Percentiles rank a stretch among this genome's conserved stretches.
phyloP scores from a whole-genome alignment of 2,329 filamentous ascomycete species.

The Fusarium irregulare region DNA sequence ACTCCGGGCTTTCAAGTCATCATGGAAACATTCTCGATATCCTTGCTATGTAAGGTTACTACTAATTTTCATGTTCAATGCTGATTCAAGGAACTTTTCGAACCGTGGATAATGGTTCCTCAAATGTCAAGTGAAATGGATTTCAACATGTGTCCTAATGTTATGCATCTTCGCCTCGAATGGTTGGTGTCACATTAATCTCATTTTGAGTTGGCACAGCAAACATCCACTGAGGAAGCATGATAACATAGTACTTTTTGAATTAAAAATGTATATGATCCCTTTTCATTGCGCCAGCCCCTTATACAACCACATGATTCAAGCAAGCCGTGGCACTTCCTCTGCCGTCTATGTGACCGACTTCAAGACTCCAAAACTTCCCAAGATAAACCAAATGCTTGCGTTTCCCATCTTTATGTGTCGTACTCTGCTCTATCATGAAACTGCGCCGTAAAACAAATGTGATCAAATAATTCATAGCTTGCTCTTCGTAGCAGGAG shows the following conservation, averaged over 20 bases:
- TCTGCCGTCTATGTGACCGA: constrained; percentile 32
- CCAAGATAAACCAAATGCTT: constrained; percentile 43
- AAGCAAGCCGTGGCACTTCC: constrained; percentile 26
- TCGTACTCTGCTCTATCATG: constrained; percentile 40
- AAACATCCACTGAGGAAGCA: too few species aligned
- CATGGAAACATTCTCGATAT: background rate
- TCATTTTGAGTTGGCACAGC: too few species aligned
- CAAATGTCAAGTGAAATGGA: background rate
- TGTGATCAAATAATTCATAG: constrained; percentile 43
- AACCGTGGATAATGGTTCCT: background rate
- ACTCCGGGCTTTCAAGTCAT: constrained; percentile 9
- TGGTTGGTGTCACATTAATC: background rate
- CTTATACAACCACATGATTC: constrained; percentile 36
- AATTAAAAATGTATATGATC: constrained; percentile 37
- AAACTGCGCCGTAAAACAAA: constrained; percentile 36
- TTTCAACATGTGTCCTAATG: background rate
- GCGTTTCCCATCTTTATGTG: constrained; percentile 44
- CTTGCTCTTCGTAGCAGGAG: constrained; percentile 48
- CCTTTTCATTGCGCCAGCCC: constrained; percentile 32
- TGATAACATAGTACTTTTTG: constrained; percentile 5
- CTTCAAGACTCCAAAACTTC: constrained; percentile 45
- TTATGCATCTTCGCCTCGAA: background rate
- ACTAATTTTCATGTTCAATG: background rate
- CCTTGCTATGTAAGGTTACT: background rate
- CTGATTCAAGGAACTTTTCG: background rate